Base-by-base conservation (phyloP, 768 basidiomycete species). In the Amylocystis lapponica region DNA sequence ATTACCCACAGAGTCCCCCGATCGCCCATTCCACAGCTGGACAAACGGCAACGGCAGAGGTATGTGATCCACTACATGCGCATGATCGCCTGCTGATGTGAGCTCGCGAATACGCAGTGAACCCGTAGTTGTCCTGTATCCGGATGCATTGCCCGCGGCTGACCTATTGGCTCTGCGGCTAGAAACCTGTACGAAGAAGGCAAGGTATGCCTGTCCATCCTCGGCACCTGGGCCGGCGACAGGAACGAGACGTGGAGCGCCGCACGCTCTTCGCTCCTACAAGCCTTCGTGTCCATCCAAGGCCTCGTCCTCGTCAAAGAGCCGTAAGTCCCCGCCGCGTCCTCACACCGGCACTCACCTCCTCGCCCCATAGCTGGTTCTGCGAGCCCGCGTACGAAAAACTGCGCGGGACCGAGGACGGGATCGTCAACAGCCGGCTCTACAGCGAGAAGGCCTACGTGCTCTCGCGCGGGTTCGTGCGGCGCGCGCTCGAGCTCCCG, bases 341-440 rank as follows among this genome's bases (percentile, higher is more conserved):
- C n/a, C n/a, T n/a, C n/a, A n/a, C 22, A 2, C 8, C 26, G 13
- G 27, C 20, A 30, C 29, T 29, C 23, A 40, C 33, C 13, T 4
- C 13, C 14, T 19, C 19, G 22, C 34, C 17, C 21, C 17, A 8
- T 51, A 89, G 86, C 45, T 90, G 83, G 84, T 93, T 83, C 57
- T 91, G 87, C 53, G 92, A 97, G 58, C 93, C 93, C 20, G 90
- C 90, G 0, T 96, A 86, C 55, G 93, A 95, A 57, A 96, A 93
- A 57, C 68, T 95, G 31, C 75, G 89, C 49, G 90, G 91, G 2
- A 95, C 93, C 0, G 81, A 85, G 51, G 93, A 96, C 59, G 93
- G 89, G 25, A 84, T 72, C 36, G 79, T 93, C 41, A 94, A 92
- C 57, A 93, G 91, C 55, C 89, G 92, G 33, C 63, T 95, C 11